These are phyloP conservation scores for Geotrichum histeridarum DNA, from an alignment of 1,139 yeast genomes.

Conservation along the genomic window DNA sequence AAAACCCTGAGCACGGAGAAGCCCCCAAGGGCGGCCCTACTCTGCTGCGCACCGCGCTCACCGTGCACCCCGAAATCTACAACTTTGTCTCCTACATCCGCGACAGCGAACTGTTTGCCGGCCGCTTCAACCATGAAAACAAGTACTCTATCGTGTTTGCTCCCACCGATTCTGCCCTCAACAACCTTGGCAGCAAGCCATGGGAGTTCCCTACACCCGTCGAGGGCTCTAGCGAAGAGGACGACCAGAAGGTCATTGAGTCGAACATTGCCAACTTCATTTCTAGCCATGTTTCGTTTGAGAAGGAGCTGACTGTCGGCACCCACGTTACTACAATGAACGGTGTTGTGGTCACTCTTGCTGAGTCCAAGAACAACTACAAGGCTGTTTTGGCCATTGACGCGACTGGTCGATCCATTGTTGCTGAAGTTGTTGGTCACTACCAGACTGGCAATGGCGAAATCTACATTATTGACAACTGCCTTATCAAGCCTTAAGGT, in stretches of 20 bases:
- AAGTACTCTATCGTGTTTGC: slow-evolving; percentile 35
- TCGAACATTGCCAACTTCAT: slow-evolving; percentile 32
- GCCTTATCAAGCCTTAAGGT: slow-evolving; percentile 21
- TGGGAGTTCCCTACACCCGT: slow-evolving; percentile 37
- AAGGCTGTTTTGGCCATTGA: slow-evolving; percentile 14
- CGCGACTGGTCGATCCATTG: slow-evolving; percentile 15
- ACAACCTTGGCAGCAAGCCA: slow-evolving; percentile 33
- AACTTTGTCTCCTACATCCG: slow-evolving; percentile 36
- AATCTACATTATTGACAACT: slow-evolving; percentile 26
- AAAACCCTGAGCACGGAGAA: slow-evolving; percentile 4
- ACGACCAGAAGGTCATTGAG: slow-evolving; percentile 30
- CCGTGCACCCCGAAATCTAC: slow-evolving; percentile 33
- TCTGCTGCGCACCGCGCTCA: slow-evolving; percentile 35
- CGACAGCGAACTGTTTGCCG: slow-evolving; percentile 28
- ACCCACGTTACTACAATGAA: slow-evolving; percentile 23
- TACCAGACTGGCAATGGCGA: slow-evolving; percentile 30
- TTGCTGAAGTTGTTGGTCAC: slow-evolving; percentile 25
- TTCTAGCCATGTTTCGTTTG: slow-evolving; percentile 31
- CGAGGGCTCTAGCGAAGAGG: slow-evolving; percentile 21
- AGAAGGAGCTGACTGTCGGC: slow-evolving; percentile 15
- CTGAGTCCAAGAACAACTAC: slow-evolving; percentile 19
- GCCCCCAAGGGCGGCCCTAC: slow-evolving; percentile 27
- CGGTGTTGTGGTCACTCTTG: slow-evolving; percentile 18
- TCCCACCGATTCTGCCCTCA: slow-evolving; percentile 35
- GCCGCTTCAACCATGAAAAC: slow-evolving; percentile 30